Evolutionary conservation across 2,329 filamentous ascomycete genomes (phyloP).

Genomic region (Pyricularia sp.): DNA sequence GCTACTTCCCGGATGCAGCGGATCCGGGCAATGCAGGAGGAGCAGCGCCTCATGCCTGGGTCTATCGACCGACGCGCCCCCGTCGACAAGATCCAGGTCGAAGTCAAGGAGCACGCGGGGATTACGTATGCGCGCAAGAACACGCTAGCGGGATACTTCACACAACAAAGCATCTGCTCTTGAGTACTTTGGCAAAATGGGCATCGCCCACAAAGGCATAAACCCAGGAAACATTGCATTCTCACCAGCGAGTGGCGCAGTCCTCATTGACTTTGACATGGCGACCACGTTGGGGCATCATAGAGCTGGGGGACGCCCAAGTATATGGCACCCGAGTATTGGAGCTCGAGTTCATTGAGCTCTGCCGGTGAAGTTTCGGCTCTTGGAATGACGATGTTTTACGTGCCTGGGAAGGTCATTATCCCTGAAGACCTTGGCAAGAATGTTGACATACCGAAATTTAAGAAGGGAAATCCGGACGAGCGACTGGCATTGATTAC

Average conservation of each 20-base stretch:
- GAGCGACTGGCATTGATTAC: background rate
- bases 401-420: background rate
- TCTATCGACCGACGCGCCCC: background rate
- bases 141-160: background rate
- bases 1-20: slow-evolving; percentile 40
- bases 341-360: background rate
- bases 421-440: background rate
- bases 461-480: background rate
- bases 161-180: background rate
- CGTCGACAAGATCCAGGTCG: slow-evolving; percentile 41
- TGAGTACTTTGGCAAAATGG: background rate
- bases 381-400: background rate
- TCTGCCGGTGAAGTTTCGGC: background rate
- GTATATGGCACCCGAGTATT: background rate
- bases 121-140: slow-evolving; percentile 48
- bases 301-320: background rate
- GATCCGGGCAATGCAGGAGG: slow-evolving; percentile 42
- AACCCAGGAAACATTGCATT: background rate
- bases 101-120: slow-evolving; percentile 44
- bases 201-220: background rate
- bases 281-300: background rate
- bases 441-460: background rate
- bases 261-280: background rate
- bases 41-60: slow-evolving; percentile 27
- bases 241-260: background rate